These are phyloP conservation scores for Kodamaea plutei DNA, from an alignment of 1,139 yeast species.

Conservation along the genomic window DNA sequence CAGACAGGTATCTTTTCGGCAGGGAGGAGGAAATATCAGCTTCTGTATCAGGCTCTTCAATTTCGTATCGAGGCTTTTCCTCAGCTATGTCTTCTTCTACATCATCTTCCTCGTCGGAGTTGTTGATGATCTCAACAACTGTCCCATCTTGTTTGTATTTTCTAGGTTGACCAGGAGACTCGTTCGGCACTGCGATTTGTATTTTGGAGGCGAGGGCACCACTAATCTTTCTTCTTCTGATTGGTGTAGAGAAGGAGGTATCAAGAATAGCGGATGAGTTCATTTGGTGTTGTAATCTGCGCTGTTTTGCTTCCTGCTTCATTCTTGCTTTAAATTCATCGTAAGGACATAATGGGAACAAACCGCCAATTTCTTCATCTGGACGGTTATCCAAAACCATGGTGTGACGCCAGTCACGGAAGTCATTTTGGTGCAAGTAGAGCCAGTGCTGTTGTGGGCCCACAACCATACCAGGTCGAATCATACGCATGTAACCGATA, in stretches of 20 bases:
- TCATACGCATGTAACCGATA: slow-evolving; percentile 92
- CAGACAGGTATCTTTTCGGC: slow-evolving; percentile 23
- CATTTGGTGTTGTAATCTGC: slow-evolving; percentile 33
- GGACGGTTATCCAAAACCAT: slow-evolving; percentile 77
- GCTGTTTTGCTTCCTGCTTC: slow-evolving; percentile 44
- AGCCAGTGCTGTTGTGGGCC: slow-evolving; percentile 99
- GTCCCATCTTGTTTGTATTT: slow-evolving; percentile 46
- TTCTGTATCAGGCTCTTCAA: slow-evolving; percentile 12
- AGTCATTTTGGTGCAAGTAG: slow-evolving; percentile 90
- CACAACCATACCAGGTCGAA: slow-evolving; percentile 98
- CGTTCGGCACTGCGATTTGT: slow-evolving; percentile 78
- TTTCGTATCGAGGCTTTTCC: slow-evolving; percentile 17
- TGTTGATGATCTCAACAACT: slow-evolving; percentile 32
- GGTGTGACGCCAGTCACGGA: slow-evolving; percentile 93
- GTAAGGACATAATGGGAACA: slow-evolving; percentile 63
- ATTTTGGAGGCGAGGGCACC: slow-evolving; percentile 66
- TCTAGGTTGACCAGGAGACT: slow-evolving; percentile 97
- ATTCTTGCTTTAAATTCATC: slow-evolving; percentile 49
- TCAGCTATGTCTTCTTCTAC: slow-evolving; percentile 24
- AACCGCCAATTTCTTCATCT: slow-evolving; percentile 72
- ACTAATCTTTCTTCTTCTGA: slow-evolving; percentile 65
- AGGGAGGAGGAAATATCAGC: slow-evolving; percentile 15
- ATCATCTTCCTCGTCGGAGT: slow-evolving; percentile 30
- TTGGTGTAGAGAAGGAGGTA: slow-evolving; percentile 62
- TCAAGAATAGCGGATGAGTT: slow-evolving; percentile 32